Evolutionary conservation across 116 monocot species (phyloP).

Genomic region (Phalaenopsis hybrid): DNA sequence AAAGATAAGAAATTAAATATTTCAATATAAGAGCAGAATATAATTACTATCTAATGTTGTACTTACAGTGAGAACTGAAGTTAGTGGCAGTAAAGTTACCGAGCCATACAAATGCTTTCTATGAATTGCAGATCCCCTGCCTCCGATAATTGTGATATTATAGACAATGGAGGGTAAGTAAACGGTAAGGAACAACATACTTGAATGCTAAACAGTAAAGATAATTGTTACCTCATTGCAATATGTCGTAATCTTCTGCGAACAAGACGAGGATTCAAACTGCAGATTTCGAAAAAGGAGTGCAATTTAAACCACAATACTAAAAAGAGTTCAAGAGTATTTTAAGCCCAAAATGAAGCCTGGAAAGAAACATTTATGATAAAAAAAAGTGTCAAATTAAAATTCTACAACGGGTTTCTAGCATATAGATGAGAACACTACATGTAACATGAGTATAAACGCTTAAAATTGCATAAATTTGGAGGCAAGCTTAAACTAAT

Average conservation of each 20-base stretch:
- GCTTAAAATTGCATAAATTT: background rate
- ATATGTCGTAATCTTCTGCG: constrained; percentile 78
- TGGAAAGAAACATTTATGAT: too few relatives aligned
- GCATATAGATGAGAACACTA: background rate
- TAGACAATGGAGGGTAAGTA: background rate
- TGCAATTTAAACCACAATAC: background rate
- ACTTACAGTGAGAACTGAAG: constrained; percentile 66
- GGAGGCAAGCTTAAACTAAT: background rate
- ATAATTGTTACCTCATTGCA: constrained; percentile 59
- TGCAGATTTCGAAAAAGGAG: constrained; percentile 20
- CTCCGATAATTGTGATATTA: constrained; percentile 14
- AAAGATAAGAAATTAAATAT: background rate
- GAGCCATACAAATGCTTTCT: constrained; percentile 78
- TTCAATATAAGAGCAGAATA: background rate
- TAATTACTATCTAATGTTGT: background rate
- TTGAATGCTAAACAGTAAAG: background rate
- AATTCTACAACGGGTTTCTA: background rate
- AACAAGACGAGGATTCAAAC: constrained; percentile 81
- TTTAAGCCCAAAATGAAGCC: too few relatives aligned
- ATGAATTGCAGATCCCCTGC: constrained; percentile 72
- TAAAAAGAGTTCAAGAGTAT: too few relatives aligned
- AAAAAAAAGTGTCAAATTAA: too few relatives aligned
- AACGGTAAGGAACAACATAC: background rate
- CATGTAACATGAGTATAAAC: background rate
- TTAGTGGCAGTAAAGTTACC: constrained; percentile 57